Evolutionary conservation across 306 rosid species (phyloP).

Genomic region (Cicer pinnatifidum): DNA sequence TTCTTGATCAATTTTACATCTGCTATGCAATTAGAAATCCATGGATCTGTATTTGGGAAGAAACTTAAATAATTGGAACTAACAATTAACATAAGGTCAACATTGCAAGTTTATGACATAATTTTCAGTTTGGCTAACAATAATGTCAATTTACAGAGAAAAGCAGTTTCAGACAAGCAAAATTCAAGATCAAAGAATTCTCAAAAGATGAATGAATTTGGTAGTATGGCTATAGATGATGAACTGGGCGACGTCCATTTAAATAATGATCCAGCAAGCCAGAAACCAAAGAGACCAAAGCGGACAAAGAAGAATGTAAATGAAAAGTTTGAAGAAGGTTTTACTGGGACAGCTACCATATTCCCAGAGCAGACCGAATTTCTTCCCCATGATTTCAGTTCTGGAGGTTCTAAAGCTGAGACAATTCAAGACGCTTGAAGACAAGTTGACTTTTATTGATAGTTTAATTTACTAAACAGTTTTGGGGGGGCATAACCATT

Average conservation of each 20-base stretch:
- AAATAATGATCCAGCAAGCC: conserved; percentile 48
- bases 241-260: conserved; percentile 54
- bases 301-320: conserved; percentile 66
- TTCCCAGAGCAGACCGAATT: conserved; percentile 50
- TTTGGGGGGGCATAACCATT: not conserved
- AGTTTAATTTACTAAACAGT: not conserved
- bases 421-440: not conserved
- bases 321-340: conserved; percentile 59
- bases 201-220: conserved; percentile 48
- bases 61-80: conserved; percentile 11
- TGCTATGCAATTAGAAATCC: conserved; percentile 9
- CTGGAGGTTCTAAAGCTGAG: conserved; percentile 24
- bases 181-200: conserved; percentile 54
- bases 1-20: not conserved
- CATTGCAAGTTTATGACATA: conserved; percentile 3
- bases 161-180: conserved; percentile 56
- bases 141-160: conserved; percentile 60
- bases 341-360: conserved; percentile 40
- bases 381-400: conserved; percentile 25
- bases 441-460: not conserved
- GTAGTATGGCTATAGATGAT: conserved; percentile 42
- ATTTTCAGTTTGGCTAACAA: conserved; percentile 32
- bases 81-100: not conserved
- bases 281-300: conserved; percentile 66
- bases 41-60: conserved; percentile 9